Base-by-base conservation (phyloP, 2,329 filamentous ascomycete genomes). In the Neospermospora avenae region DNA sequence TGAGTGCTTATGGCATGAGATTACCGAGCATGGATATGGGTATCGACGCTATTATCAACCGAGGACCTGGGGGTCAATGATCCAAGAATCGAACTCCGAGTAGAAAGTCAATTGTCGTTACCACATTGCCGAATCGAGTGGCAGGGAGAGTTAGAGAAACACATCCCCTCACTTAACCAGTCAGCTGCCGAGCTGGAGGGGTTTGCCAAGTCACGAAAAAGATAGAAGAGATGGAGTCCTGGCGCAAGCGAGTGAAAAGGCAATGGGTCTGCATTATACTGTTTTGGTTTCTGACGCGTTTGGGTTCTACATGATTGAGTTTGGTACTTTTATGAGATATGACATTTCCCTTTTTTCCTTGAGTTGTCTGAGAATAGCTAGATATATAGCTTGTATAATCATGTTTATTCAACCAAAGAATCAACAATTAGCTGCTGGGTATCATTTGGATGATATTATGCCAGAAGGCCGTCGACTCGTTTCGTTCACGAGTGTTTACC, bases 11-110 rank as follows among this genome's bases (percentile, higher is more conserved):
- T 55, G 39, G 39, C n/a, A 28, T 42, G 53, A 39, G 83, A 44
- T 74, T 84, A 57, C 76, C 83, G 5, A 82, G 81, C 63, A 79
- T 81, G 52, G 83, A 85, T 66, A 85, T 86, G 82, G 82, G 81
- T 24, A 85, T 87, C 66, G 80, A 80, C 55, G 76, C 81, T 54
- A 80, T 86, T 60, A 83, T 86, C 66, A 83, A 85, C 71, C 77
- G 81, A 24, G 22, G 57, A 7, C 54, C 59, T 54, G 59, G 61
- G 4, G 56, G 60, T 34, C 59, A 59, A 34, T 44, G 22, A 18
- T 20, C 6, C 20, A 8, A 22, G 14, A n/a, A 25, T 16, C 4
- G 7, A 31, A 7, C 35, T 63, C 18, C 22, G 24, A 44, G 35
- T 25, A 45, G 39, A 55, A 20, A 25, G 8, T 6, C 8, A 28